Conservation (phyloP, 2,329 filamentous ascomycete species). For the Talaromyces funiculosus region DNA sequence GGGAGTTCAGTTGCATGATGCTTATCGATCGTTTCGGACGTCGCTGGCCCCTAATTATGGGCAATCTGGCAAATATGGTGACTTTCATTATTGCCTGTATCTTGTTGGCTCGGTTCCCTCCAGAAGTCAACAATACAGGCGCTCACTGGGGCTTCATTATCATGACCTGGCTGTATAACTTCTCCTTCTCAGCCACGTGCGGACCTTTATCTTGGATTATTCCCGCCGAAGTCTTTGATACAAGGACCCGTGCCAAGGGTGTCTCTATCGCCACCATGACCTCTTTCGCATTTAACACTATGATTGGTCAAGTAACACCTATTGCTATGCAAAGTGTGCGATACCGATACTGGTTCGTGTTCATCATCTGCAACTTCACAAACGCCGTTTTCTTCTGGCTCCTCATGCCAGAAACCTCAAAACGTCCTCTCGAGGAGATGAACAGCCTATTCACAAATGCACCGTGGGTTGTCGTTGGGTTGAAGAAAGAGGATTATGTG, state of each 20-base stretch:
- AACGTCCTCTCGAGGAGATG: conserved; percentile 62
- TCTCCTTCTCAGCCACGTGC: conserved; percentile 65
- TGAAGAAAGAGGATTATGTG: conserved; percentile 49
- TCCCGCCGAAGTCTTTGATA: conserved; percentile 69
- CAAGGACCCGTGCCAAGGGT: conserved; percentile 66
- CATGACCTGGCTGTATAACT: conserved; percentile 75
- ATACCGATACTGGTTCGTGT: conserved; percentile 56
- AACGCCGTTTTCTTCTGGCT: conserved; percentile 64
- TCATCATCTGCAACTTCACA: conserved; percentile 63
- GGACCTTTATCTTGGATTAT: conserved; percentile 61
- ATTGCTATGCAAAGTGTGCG: conserved; percentile 53
- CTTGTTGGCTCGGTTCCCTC: conserved; percentile 56
- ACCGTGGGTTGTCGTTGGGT: conserved; percentile 57
- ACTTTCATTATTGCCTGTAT: conserved; percentile 30
- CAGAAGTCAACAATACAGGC: conserved; percentile 45
- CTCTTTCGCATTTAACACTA: conserved; percentile 69
- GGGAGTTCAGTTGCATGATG: conserved; percentile 62
- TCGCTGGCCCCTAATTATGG: conserved; percentile 64
- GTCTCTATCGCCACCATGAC: conserved; percentile 70
- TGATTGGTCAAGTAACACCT: conserved; percentile 65
- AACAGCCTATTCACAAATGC: conserved; percentile 61
- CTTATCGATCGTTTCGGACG: conserved; percentile 63
- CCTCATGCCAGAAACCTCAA: conserved; percentile 61
- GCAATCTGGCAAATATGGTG: conserved; percentile 59
- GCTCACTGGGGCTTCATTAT: conserved; percentile 70